These are phyloP conservation scores for Botrytis byssoidea DNA, from an alignment of 2,329 filamentous ascomycete genomes.

Conservation along the genomic window DNA sequence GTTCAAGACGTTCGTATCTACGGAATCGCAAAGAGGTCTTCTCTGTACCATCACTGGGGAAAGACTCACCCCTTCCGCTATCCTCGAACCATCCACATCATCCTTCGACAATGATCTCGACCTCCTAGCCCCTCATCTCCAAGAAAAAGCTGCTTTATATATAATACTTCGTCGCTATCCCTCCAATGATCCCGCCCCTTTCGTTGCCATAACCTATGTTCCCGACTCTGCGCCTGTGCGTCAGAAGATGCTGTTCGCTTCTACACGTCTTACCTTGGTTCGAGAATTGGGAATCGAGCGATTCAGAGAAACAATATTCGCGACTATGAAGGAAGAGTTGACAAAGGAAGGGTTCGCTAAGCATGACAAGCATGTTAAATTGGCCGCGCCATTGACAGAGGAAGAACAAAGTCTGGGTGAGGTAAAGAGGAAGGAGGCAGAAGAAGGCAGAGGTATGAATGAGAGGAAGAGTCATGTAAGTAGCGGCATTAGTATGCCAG, in stretches of 20 bases:
- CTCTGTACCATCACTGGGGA: constrained; percentile 70
- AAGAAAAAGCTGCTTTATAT: constrained; percentile 67
- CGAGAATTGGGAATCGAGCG: constrained; percentile 76
- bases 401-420: constrained; percentile 71
- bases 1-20: constrained; percentile 68
- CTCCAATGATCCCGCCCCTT: constrained; percentile 45
- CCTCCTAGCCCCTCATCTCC: constrained; percentile 61
- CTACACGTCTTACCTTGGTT: constrained; percentile 71
- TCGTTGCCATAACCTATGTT: constrained; percentile 74
- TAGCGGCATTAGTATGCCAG: constrained; percentile 46
- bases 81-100: constrained; percentile 52
- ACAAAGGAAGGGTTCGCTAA: constrained; percentile 67
- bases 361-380: constrained; percentile 65
- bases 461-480: constrained; percentile 51
- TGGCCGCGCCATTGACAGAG: constrained; percentile 72
- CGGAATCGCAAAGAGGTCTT: constrained; percentile 63
- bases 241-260: constrained; percentile 84
- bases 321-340: constrained; percentile 67
- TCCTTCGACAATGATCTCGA: constrained; percentile 64
- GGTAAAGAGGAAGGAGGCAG: constrained; percentile 72
- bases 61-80: constrained; percentile 59
- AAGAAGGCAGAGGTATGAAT: constrained; percentile 67
- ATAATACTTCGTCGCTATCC: constrained; percentile 70
- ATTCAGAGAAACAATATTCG: constrained; percentile 74
- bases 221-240: constrained; percentile 76